Conservation (phyloP, 495 filamentous ascomycete species). For the Talaromyces borbonicus region DNA sequence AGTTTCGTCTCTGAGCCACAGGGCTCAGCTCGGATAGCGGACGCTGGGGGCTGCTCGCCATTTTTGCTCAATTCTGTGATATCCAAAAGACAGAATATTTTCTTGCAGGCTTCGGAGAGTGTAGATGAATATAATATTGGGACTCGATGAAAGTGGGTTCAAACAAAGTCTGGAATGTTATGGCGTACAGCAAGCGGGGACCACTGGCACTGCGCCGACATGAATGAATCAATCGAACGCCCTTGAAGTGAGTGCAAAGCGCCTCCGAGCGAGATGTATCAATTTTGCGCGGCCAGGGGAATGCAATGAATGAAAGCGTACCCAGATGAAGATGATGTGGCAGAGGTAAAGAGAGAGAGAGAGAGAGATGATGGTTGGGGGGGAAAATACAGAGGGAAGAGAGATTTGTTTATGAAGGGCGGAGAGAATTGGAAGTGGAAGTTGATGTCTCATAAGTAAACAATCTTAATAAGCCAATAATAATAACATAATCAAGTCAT, state of each 20-base stretch:
- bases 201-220: not conserved
- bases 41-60: constrained; percentile 26
- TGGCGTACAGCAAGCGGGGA: constrained; percentile 3
- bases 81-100: not conserved
- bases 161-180: constrained; percentile 2
- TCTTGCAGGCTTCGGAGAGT: not conserved
- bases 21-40: constrained; percentile 48
- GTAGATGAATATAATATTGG: not conserved
- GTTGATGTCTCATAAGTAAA: constrained; percentile 2
- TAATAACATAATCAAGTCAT: not conserved
- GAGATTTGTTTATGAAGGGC: no score
- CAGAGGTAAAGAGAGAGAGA: not conserved
- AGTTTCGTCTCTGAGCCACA: constrained; percentile 54
- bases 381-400: constrained; percentile 17
- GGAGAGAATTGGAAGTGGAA: no score
- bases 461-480: not conserved
- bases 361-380: constrained; percentile 7
- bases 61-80: constrained; percentile 17
- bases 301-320: not conserved
- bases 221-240: constrained; percentile 7
- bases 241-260: constrained; percentile 3
- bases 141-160: not conserved
- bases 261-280: not conserved
- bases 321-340: not conserved
- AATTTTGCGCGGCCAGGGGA: not conserved